Evolutionary conservation across 2,329 filamentous ascomycete species (phyloP).

Genomic region (Fusarium secorum): DNA sequence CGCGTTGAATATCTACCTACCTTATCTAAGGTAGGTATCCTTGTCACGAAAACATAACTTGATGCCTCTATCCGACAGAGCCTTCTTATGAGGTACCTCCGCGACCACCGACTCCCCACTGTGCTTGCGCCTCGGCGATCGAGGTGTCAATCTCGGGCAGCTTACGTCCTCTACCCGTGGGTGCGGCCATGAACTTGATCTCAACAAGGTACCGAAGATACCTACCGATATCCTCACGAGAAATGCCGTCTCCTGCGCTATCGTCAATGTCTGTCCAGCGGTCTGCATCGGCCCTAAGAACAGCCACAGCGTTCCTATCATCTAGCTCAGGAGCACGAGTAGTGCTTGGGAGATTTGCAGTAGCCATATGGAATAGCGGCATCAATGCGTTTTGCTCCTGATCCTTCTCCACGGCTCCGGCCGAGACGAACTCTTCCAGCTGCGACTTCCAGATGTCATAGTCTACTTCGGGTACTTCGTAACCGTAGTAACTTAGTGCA

Average conservation of each 20-base stretch:
- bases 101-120: neutral
- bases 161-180: neutral
- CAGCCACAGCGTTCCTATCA: neutral
- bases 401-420: neutral
- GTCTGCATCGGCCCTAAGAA: neutral
- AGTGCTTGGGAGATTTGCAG: neutral
- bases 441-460: neutral
- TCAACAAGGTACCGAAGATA: neutral
- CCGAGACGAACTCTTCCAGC: neutral
- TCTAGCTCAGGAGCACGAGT: neutral
- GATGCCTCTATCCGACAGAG: neutral
- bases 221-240: neutral
- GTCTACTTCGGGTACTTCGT: neutral
- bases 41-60: neutral
- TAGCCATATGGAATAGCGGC: slow-evolving; percentile 1
- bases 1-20: neutral
- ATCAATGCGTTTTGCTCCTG: neutral
- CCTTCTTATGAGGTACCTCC: neutral
- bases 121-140: neutral
- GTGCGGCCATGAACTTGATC: neutral
- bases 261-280: neutral
- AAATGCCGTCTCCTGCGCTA: neutral
- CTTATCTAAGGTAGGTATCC: neutral
- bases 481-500: neutral
- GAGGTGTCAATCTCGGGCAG: neutral